Base-by-base conservation (phyloP, 2,329 filamentous ascomycete species). In the Fusarium sororula region DNA sequence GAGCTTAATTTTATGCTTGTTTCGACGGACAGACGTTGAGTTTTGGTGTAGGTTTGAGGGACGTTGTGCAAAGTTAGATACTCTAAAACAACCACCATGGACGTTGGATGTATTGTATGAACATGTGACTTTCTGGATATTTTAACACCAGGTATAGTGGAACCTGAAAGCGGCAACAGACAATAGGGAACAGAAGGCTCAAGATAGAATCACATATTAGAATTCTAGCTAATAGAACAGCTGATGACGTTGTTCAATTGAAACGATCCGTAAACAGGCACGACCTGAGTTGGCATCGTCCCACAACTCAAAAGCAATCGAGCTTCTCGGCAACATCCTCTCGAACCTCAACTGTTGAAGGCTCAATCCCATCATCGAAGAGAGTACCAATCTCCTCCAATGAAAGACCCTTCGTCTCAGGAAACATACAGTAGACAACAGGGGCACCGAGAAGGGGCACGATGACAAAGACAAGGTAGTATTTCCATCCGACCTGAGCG, bases 101-200 rank as follows among this genome's bases (percentile, higher is more conserved):
- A 53, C 17, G 6, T 9, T 26, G 14, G 10, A 6, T 54, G 8
- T 1, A 22, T 54, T 6, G 5, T 13, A 9, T 17, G 2, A 38
- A 13, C 0, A 38, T 38, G 24, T 38, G n/a, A 13, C 18, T 38
- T 7, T 11, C 1, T 47, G 26, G 4, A 1, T 15, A 47, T 22
- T 47, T 15, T 11, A 22, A 4, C 3, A 28, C 9, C 20, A 22
- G 26, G 4, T 3, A 28, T 47, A 47, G 18, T 11, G 18, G 3
- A 47, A 10, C 4, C 4, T 28, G 26, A 7, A 47, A 28, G 9
- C 18, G 26, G 9, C 24, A 4, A 18, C 10, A 28, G 45, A 22
- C 0, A 7, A 12, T 15, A 11, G 26, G 3, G 13, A 11, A 48
- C 0, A 22, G 26, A 6, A 12, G 6, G 4, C 9, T 6, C 15